Percentiles rank a stretch among this genome's conserved stretches.
Conservation (phyloP, 2,329 filamentous ascomycete genomes). For the Gaeumannomyces sp. region DNA sequence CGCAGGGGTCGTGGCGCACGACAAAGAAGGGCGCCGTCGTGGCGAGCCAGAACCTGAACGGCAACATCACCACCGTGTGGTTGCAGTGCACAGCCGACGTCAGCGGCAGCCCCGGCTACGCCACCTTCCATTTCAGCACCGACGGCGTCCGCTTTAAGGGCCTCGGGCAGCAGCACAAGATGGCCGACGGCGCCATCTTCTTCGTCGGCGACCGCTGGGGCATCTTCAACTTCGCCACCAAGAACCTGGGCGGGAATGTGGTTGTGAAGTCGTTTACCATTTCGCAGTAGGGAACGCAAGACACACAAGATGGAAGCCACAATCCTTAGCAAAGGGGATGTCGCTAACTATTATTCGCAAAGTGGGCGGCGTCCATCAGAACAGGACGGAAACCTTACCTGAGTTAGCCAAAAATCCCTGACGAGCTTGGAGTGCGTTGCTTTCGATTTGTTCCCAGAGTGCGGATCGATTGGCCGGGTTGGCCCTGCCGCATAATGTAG, state of each 20-base stretch:
- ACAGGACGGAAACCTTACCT: too few relatives aligned
- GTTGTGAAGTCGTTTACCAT: constrained; percentile 11
- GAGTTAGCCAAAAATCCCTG: too few relatives aligned
- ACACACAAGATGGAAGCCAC: too few relatives aligned
- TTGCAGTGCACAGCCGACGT: constrained; percentile 25
- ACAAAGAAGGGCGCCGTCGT: constrained; percentile 19
- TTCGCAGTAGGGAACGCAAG: too few relatives aligned
- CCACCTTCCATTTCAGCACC: constrained; percentile 35
- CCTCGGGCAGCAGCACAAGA: constrained; percentile 26
- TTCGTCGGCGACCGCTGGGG: constrained; percentile 43
- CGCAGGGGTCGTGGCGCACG: constrained; percentile 30
- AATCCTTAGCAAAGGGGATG: too few relatives aligned
- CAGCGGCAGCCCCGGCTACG: constrained; percentile 25
- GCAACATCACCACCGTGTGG: constrained; percentile 26
- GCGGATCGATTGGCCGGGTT: too few relatives aligned
- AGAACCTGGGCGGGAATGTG: constrained; percentile 30
- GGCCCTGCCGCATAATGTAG: too few relatives aligned
- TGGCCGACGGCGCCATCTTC: constrained; percentile 37
- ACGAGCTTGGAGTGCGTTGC: too few relatives aligned
- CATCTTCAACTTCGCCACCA: constrained; percentile 45
- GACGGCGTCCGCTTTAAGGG: constrained; percentile 32
- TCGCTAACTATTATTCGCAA: too few relatives aligned
- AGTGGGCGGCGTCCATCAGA: too few relatives aligned
- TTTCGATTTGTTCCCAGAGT: too few relatives aligned
- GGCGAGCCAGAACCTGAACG: constrained; percentile 24